Conservation (phyloP, 164 flowering plant species). For the Kingdonia uniflora region DNA sequence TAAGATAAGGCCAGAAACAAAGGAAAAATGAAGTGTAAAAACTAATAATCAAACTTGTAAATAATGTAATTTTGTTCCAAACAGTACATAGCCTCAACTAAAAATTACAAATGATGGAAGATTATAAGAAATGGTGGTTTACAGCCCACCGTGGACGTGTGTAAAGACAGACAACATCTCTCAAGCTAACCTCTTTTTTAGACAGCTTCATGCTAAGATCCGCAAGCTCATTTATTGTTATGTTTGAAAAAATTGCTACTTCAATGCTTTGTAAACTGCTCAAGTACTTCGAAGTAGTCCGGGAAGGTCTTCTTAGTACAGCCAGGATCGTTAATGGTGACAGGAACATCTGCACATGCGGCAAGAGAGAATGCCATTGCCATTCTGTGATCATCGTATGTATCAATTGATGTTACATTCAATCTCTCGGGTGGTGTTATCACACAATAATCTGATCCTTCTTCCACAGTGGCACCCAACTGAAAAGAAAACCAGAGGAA, state of each 20-base stretch:
- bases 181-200: too few species aligned
- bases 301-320: conserved; percentile 98
- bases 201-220: too few species aligned
- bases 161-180: too few species aligned
- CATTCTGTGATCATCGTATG: conserved; percentile 97
- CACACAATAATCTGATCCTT: conserved; percentile 94
- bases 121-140: conserved; percentile 1
- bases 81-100: conserved; percentile 1
- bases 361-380: conserved; percentile 99
- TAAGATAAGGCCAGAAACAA: too few species aligned
- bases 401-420: conserved; percentile 76
- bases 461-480: conserved; percentile 95
- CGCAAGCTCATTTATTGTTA: too few species aligned
- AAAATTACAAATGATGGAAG: background rate
- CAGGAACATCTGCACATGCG: conserved; percentile 92
- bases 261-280: conserved; percentile 55
- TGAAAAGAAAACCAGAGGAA: conserved; percentile 12
- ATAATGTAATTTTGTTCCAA: background rate
- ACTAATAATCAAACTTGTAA: too few species aligned
- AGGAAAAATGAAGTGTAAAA: too few species aligned
- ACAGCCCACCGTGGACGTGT: background rate
- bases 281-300: conserved; percentile 86
- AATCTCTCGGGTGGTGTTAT: conserved; percentile 92
- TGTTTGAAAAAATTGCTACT: background rate
- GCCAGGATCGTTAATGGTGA: conserved; percentile 88